Percentiles rank a stretch among this genome's conserved stretches.
Evolutionary conservation across 2,329 filamentous ascomycete species (phyloP).

Genomic region (Fusarium circinatum): DNA sequence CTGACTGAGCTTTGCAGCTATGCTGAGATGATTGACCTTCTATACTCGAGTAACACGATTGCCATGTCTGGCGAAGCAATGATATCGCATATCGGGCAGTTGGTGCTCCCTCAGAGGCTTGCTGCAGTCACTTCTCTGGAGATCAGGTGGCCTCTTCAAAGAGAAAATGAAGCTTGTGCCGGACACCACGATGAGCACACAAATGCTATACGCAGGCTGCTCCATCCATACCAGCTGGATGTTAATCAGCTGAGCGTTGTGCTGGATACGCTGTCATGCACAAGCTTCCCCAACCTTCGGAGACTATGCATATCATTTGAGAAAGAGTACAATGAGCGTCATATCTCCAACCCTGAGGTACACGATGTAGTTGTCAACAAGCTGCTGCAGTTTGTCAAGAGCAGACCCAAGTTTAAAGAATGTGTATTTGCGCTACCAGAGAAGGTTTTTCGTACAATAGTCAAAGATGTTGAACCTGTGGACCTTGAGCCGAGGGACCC

Average conservation of each 20-base stretch:
- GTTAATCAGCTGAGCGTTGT: background rate
- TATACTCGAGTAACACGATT: slow-evolving; percentile 8
- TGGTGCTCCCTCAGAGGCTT: background rate
- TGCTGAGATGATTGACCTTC: background rate
- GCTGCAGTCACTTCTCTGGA: background rate
- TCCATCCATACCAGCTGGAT: background rate
- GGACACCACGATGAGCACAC: background rate
- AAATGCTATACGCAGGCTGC: background rate
- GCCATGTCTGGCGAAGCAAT: background rate
- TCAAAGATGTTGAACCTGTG: background rate
- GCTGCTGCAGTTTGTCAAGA: background rate
- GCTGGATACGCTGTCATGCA: background rate
- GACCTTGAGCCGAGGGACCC: no score
- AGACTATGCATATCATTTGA: background rate
- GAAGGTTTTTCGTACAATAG: background rate
- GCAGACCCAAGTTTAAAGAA: background rate
- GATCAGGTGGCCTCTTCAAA: background rate
- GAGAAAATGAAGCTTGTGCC: background rate
- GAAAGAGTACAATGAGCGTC: background rate
- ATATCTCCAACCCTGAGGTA: background rate
- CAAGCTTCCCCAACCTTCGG: background rate
- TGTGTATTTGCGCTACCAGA: background rate
- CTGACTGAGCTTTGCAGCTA: background rate
- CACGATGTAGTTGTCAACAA: background rate
- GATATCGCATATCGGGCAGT: background rate